Base-by-base conservation (phyloP, 805 yeast genomes). In the Cyberlindnera xylosilytica region DNA sequence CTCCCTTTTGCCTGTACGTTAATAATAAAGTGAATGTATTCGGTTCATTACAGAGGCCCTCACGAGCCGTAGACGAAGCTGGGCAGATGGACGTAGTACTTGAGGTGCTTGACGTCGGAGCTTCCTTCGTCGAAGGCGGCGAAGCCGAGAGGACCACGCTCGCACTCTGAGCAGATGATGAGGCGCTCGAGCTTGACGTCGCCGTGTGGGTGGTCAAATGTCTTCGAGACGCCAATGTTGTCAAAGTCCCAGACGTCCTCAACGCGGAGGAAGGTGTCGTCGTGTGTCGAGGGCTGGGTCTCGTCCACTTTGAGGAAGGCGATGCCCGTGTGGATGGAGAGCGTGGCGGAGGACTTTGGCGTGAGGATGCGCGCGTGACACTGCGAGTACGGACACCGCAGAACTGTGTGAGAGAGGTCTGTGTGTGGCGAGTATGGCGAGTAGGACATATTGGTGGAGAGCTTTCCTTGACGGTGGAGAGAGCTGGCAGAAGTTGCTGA, bases 201-300 rank as follows among this genome's bases (percentile, higher is more conserved):
- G 12, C 44, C 42, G n/a, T 41, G 46, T 3, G 53, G 43, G 7
- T 46, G 41, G 27, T 46, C 36, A 38, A 51, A 44, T 9, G 46
- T 50, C 39, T 41, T 72, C 1, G 89, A 82, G 3, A 85, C 91
- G 1, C 88, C 90, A 35, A 85, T 75, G 53, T 85, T 85, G 49
- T 85, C 90, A 52, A 85, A 85, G 49, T 78, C 85, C 93, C 93
- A 85, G 40, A 81, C 78, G 53, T 83, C 87, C 2, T 63, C 54
- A 2, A 82, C 64, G 22, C 65, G 53, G 33, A 70, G 66, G 53
- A 78, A 81, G 7, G 44, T 38, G 8, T 41, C 50, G 9, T 34
- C 36, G 1, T 42, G 34, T 4, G 36, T 16, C 1, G 39, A 39
- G 3, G 23, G n/a, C 15, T 30, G 15, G 30, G 39, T 12, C 2